Percentiles rank a stretch among this genome's conserved stretches.
phyloP scores from a whole-genome alignment of 495 filamentous ascomycete species.

The Arthonia radiata region DNA sequence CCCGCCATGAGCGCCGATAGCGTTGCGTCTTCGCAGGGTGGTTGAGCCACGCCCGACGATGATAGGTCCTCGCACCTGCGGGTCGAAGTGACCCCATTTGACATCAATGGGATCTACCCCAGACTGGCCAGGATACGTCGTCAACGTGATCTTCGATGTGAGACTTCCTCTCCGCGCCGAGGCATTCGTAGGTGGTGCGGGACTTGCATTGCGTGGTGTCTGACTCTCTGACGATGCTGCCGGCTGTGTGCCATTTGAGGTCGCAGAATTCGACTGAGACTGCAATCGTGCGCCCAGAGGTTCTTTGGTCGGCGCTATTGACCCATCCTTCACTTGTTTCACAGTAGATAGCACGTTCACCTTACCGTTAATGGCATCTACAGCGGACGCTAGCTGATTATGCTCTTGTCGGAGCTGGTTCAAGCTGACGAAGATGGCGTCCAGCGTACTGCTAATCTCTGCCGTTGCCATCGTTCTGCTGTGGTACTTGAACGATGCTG shows the following conservation, averaged over 20 bases:
- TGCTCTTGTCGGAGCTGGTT: slow-evolving; percentile 30
- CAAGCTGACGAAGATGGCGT: slow-evolving; percentile 26
- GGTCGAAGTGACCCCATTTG: slow-evolving; percentile 66
- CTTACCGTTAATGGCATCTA: slow-evolving; percentile 41
- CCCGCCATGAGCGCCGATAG: slow-evolving; percentile 68
- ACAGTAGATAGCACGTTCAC: slow-evolving; percentile 33
- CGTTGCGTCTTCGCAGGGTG: slow-evolving; percentile 65
- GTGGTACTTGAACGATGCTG: too few relatives aligned
- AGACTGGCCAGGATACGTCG: slow-evolving; percentile 81
- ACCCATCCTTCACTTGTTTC: slow-evolving; percentile 26
- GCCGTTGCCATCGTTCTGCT: too few relatives aligned
- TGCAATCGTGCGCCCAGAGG: too few relatives aligned
- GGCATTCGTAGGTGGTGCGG: too few relatives aligned
- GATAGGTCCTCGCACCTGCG: slow-evolving; percentile 58
- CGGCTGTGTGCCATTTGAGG: too few relatives aligned
- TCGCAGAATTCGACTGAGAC: too few relatives aligned
- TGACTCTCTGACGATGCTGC: too few relatives aligned
- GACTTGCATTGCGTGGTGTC: too few relatives aligned
- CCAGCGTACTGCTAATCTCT: too few relatives aligned
- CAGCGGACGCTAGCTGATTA: slow-evolving; percentile 28
- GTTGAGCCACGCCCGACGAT: slow-evolving; percentile 55
- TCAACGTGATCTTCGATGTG: slow-evolving; percentile 39
- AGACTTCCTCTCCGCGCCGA: slow-evolving; percentile 5
- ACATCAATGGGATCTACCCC: slow-evolving; percentile 78
- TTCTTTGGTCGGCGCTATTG: slow-evolving; percentile 2